Conservation (phyloP, 2,329 filamentous ascomycete genomes). For the Seiridium cupressi region DNA sequence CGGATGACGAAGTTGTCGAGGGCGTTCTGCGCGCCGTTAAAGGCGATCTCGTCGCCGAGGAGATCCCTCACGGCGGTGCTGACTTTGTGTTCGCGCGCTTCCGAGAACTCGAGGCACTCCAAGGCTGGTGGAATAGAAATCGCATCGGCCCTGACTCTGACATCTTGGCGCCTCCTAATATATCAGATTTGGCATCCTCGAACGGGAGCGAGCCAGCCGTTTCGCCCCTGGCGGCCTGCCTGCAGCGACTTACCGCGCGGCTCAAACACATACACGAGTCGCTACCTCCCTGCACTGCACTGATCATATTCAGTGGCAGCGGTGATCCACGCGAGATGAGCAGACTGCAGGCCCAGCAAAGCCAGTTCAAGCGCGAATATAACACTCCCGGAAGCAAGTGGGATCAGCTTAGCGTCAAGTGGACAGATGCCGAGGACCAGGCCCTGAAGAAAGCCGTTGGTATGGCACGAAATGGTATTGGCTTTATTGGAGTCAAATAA, state of each 20-base stretch:
- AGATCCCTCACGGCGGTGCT: slow-evolving; percentile 58
- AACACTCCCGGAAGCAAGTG: slow-evolving; percentile 62
- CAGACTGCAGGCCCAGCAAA: slow-evolving; percentile 57
- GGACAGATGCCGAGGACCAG: slow-evolving; percentile 67
- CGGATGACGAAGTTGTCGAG: slow-evolving; percentile 56
- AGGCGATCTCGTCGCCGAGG: slow-evolving; percentile 56
- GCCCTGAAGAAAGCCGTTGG: slow-evolving; percentile 55
- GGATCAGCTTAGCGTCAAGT: slow-evolving; percentile 65
- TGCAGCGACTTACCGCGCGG: slow-evolving; percentile 44
- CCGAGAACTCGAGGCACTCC: slow-evolving; percentile 62
- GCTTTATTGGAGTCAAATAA: slow-evolving; percentile 63
- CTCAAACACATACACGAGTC: slow-evolving; percentile 55
- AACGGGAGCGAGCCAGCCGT: slow-evolving; percentile 3
- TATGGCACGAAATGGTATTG: slow-evolving; percentile 60
- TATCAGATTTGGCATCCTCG: slow-evolving; percentile 17
- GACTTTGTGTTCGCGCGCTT: slow-evolving; percentile 68
- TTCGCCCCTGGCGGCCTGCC: slow-evolving; percentile 42
- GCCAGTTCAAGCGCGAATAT: slow-evolving; percentile 62
- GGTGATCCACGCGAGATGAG: slow-evolving; percentile 68
- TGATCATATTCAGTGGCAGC: slow-evolving; percentile 64
- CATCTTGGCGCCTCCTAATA: slow-evolving; percentile 22
- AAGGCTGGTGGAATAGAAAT: slow-evolving; percentile 67
- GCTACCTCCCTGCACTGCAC: slow-evolving; percentile 63
- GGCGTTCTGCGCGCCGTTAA: slow-evolving; percentile 57
- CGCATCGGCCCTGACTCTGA: slow-evolving; percentile 37